Conservation (phyloP, 2,329 filamentous ascomycete genomes). For the Curvularia hawaiiensis region DNA sequence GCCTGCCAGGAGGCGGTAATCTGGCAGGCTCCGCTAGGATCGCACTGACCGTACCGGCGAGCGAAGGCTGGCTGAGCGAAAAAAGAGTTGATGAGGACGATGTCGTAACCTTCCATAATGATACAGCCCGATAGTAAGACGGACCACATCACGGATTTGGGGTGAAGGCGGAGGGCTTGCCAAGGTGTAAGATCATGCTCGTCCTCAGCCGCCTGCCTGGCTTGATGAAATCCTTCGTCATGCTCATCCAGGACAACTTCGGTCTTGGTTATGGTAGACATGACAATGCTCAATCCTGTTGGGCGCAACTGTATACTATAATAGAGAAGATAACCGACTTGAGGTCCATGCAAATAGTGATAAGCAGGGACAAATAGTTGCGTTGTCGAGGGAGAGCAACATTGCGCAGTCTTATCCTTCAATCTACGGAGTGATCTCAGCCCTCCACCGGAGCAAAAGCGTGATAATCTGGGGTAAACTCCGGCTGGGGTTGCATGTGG, state of each 20-base stretch:
- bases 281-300: not conserved
- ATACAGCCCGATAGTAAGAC: slow-evolving; percentile 82
- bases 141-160: slow-evolving; percentile 81
- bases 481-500: not conserved
- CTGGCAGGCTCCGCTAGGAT: slow-evolving; percentile 39
- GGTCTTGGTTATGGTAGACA: not conserved
- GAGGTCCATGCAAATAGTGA: not conserved
- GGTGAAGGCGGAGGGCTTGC: slow-evolving; percentile 77
- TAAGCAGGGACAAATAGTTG: not conserved
- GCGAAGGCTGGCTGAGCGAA: slow-evolving; percentile 55
- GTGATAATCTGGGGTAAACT: not conserved
- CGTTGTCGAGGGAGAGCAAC: not conserved
- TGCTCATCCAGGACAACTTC: slow-evolving; percentile 5
- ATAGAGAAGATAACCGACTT: not conserved
- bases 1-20: slow-evolving; percentile 51
- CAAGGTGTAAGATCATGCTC: slow-evolving; percentile 54
- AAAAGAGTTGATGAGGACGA: slow-evolving; percentile 78
- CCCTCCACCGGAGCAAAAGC: not conserved
- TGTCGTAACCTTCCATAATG: slow-evolving; percentile 86
- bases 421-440: not conserved
- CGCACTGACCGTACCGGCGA: slow-evolving; percentile 43
- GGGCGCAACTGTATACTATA: not conserved
- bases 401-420: not conserved
- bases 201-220: slow-evolving; percentile 19
- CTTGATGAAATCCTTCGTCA: slow-evolving; percentile 13